Evolutionary conservation across 2,329 filamentous ascomycete genomes (phyloP).

Genomic region (Chaetomium sp.): DNA sequence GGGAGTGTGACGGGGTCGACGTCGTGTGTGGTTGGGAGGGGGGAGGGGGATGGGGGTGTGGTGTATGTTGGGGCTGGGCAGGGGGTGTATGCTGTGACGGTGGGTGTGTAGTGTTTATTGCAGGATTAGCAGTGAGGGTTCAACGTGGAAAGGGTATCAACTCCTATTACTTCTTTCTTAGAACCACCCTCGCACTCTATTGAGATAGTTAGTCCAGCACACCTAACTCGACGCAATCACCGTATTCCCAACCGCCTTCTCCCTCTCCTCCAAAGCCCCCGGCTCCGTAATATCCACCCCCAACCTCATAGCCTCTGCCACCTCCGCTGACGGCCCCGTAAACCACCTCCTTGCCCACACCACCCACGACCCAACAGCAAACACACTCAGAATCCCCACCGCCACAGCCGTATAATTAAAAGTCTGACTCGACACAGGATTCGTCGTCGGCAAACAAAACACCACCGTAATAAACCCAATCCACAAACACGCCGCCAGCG

Average conservation of each 20-base stretch:
- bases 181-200: too few relatives aligned
- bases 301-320: constrained; percentile 41
- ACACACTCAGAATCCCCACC: constrained; percentile 49
- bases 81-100: constrained; percentile 25
- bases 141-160: too few relatives aligned
- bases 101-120: constrained; percentile 1
- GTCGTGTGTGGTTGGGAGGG: constrained; percentile 28
- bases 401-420: constrained; percentile 55
- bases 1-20: constrained; percentile 26
- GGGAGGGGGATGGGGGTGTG: constrained; percentile 26
- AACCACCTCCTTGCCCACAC: constrained; percentile 50
- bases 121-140: too few relatives aligned
- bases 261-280: constrained; percentile 34
- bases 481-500: constrained; percentile 43
- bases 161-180: too few relatives aligned
- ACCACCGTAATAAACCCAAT: constrained; percentile 50
- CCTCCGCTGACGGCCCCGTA: constrained; percentile 47
- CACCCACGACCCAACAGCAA: constrained; percentile 42
- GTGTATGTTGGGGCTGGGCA: constrained; percentile 26
- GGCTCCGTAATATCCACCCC: constrained; percentile 44
- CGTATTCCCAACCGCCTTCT: constrained; percentile 11
- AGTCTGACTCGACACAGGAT: constrained; percentile 50
- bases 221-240: too few relatives aligned
- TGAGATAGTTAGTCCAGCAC: too few relatives aligned
- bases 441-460: constrained; percentile 50